These are phyloP conservation scores for Clitopilus hobsonii DNA, from an alignment of 768 basidiomycete species.

Conservation along the genomic window DNA sequence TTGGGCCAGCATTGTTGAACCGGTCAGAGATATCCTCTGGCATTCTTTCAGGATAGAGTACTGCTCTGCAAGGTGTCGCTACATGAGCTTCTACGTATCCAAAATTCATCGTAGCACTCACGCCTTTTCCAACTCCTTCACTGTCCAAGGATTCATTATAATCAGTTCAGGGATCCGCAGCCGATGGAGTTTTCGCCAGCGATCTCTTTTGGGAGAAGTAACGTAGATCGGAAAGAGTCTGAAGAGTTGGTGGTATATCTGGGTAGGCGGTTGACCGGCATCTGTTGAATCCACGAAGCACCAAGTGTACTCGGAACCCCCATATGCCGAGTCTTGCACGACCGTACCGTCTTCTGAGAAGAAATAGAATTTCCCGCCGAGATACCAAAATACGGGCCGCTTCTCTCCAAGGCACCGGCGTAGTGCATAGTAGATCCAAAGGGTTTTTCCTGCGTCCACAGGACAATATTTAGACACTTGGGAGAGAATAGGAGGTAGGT, in stretches of 20 bases:
- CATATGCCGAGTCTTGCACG: too few relatives aligned
- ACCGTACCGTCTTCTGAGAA: too few relatives aligned
- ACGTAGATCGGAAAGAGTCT: conserved; percentile 9
- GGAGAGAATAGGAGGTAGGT: not conserved
- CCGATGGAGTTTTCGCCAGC: conserved; percentile 8
- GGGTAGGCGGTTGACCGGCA: conserved; percentile 5
- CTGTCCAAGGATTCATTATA: conserved; percentile 16
- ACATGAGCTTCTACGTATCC: not conserved
- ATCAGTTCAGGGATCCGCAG: conserved; percentile 1
- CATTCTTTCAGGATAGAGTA: not conserved
- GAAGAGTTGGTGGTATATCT: conserved; percentile 5
- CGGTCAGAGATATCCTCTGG: not conserved
- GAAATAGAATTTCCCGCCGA: conserved; percentile 5
- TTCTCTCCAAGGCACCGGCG: conserved; percentile 14
- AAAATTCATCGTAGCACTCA: not conserved
- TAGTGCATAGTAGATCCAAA: conserved; percentile 11
- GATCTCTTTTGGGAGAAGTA: conserved; percentile 8
- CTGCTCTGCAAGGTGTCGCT: not conserved
- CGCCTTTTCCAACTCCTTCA: not conserved
- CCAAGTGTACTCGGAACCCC: conserved; percentile 11
- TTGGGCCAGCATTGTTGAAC: conserved; percentile 1
- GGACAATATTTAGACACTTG: not conserved
- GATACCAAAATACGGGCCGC: conserved; percentile 16
- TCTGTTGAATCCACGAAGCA: conserved; percentile 8
- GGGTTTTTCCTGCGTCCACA: conserved; percentile 10